Evolutionary conservation across 495 filamentous ascomycete genomes (phyloP).

Genomic region (Acidomyces sp.): DNA sequence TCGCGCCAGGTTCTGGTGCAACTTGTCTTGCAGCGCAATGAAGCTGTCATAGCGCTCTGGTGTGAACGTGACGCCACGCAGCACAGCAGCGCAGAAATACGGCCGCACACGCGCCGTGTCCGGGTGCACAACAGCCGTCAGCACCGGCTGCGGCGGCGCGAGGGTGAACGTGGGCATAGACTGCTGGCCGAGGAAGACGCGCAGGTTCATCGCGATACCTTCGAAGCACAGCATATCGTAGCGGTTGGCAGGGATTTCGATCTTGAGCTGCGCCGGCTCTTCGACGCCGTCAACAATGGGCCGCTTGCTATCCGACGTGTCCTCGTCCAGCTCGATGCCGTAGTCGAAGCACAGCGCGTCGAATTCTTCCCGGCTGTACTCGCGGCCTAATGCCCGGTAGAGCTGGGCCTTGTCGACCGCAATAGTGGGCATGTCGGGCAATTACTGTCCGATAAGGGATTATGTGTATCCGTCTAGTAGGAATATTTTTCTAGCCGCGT

Average conservation of each 20-base stretch:
- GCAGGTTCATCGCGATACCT: slow-evolving; percentile 87
- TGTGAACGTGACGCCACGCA: slow-evolving; percentile 84
- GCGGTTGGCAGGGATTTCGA: slow-evolving; percentile 95
- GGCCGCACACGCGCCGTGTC: slow-evolving; percentile 71
- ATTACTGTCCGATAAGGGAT: too few relatives aligned
- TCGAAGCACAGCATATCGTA: slow-evolving; percentile 99
- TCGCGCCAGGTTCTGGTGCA: slow-evolving; percentile 90
- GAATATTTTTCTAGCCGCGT: not conserved
- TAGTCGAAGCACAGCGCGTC: slow-evolving; percentile 98
- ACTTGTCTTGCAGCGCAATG: slow-evolving; percentile 94
- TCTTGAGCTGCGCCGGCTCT: slow-evolving; percentile 86
- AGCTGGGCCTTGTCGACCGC: slow-evolving; percentile 88
- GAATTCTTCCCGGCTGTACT: slow-evolving; percentile 87
- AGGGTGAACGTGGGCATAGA: slow-evolving; percentile 66
- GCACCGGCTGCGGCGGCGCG: slow-evolving; percentile 55
- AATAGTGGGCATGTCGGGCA: slow-evolving; percentile 97
- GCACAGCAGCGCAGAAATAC: slow-evolving; percentile 71
- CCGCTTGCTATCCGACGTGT: slow-evolving; percentile 64
- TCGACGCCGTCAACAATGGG: slow-evolving; percentile 60
- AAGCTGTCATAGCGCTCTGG: slow-evolving; percentile 87
- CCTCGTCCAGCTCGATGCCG: slow-evolving; percentile 93
- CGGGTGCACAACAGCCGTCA: slow-evolving; percentile 63
- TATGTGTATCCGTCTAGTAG: too few relatives aligned
- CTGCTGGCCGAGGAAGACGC: slow-evolving; percentile 73
- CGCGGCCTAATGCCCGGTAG: slow-evolving; percentile 77